Conservation (phyloP, 2,329 filamentous ascomycete species). For the Fusarium kyushuense region DNA sequence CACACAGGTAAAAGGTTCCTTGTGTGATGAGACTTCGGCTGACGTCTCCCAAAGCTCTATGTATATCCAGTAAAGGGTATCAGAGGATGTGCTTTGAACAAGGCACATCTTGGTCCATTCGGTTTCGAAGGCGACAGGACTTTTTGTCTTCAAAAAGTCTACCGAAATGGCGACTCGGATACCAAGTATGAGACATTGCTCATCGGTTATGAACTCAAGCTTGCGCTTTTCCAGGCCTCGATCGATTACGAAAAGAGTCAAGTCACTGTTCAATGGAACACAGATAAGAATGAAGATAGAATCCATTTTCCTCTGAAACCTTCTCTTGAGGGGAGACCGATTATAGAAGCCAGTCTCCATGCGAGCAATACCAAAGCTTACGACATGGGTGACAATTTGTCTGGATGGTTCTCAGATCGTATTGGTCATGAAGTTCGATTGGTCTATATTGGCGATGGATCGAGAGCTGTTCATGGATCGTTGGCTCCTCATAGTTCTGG, state of each 20-base stretch:
- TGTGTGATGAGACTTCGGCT: background rate
- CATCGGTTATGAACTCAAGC: constrained; percentile 38
- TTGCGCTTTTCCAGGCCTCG: constrained; percentile 32
- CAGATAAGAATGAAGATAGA: background rate
- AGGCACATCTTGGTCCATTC: constrained; percentile 29
- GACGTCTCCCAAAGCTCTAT: constrained; percentile 27
- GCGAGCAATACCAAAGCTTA: constrained; percentile 35
- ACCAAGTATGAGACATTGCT: constrained; percentile 40
- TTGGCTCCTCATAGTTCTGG: constrained; percentile 42
- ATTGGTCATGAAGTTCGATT: constrained; percentile 33
- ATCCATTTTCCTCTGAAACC: constrained; percentile 37
- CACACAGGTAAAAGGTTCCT: constrained; percentile 22
- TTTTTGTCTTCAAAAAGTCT: constrained; percentile 41
- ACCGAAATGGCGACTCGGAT: background rate
- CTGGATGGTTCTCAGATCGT: constrained; percentile 39
- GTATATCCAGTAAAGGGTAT: constrained; percentile 43
- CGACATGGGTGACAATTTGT: constrained; percentile 40
- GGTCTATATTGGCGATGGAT: constrained; percentile 40
- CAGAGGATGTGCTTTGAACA: constrained; percentile 27
- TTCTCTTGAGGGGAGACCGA: background rate
- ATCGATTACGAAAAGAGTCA: constrained; percentile 13
- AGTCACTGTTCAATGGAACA: background rate
- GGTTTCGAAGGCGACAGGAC: constrained; percentile 42
- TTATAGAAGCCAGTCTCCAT: constrained; percentile 32
- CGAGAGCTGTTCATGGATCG: constrained; percentile 41